Percentiles rank a stretch among this genome's conserved stretches.
Evolutionary conservation across 306 rosid genomes (phyloP).

Genomic region (Quercus berberidifolia): DNA sequence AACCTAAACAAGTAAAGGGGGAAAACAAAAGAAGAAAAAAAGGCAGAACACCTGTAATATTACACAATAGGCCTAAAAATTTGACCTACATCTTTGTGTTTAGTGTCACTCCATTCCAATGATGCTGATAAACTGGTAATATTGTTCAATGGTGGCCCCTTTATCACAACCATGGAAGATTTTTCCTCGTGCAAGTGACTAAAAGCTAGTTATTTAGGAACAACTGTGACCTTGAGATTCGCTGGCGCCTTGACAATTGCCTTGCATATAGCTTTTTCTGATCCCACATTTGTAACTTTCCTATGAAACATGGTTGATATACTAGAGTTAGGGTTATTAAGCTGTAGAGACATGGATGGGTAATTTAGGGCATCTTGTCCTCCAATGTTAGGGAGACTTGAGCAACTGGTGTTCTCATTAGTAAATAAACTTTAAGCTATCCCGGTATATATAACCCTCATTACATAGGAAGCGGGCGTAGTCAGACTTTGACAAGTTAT

Average conservation of each 20-base stretch:
- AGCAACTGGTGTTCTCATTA: not conserved
- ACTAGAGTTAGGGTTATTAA: not conserved
- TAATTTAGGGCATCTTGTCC: constrained; percentile 67
- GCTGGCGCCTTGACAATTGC: constrained; percentile 13
- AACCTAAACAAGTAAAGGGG: no score
- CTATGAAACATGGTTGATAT: constrained; percentile 53
- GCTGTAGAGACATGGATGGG: constrained; percentile 57
- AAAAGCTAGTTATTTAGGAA: constrained; percentile 46
- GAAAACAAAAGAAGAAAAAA: no score
- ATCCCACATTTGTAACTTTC: constrained; percentile 62
- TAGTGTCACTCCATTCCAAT: constrained; percentile 61
- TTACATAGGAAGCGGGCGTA: constrained; percentile 57
- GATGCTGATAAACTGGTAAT: constrained; percentile 15
- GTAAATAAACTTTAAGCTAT: constrained; percentile 21
- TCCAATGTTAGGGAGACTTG: no score
- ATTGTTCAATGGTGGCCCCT: constrained; percentile 32
- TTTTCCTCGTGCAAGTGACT: constrained; percentile 19
- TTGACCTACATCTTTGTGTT: constrained; percentile 19
- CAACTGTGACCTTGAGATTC: constrained; percentile 28
- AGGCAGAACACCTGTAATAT: no score
- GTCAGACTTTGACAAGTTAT: constrained; percentile 32
- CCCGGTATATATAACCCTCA: constrained; percentile 40
- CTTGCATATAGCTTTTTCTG: constrained; percentile 40
- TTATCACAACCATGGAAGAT: constrained; percentile 51
- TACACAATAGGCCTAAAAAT: no score